Evolutionary conservation across 306 rosid species (phyloP).

Genomic region (Pyrus bretschneideri): DNA sequence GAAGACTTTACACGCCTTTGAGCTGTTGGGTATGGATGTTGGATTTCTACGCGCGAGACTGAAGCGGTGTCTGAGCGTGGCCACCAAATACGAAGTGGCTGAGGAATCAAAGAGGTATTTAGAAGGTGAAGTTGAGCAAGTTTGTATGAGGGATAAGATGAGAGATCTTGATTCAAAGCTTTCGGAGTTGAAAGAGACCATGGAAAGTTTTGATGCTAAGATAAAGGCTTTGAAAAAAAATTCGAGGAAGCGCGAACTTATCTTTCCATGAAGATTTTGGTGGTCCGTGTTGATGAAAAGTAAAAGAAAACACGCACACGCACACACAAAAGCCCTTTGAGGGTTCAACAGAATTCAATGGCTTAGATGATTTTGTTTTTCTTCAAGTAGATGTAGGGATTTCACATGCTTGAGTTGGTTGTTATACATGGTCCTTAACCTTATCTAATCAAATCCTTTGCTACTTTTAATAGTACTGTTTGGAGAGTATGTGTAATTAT

Average conservation of each 20-base stretch:
- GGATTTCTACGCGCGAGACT: conserved; percentile 27
- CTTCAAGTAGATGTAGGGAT: neutral
- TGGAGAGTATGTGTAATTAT: neutral
- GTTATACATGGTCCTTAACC: neutral
- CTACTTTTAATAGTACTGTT: neutral
- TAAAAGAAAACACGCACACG: neutral
- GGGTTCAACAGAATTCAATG: neutral
- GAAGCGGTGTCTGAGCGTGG: conserved; percentile 12
- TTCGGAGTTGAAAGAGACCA: conserved; percentile 1
- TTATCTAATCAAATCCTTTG: neutral
- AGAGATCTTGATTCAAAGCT: conserved; percentile 6
- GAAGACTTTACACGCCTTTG: conserved; percentile 28
- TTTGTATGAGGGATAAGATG: conserved; percentile 6
- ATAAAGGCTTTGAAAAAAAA: neutral
- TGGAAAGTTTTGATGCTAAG: conserved; percentile 22
- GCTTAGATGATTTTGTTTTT: neutral
- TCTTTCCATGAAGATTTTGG: conserved; percentile 23
- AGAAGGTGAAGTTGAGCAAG: neutral
- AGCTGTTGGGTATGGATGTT: conserved; percentile 37
- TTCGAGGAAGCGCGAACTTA: conserved; percentile 1
- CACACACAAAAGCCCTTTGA: neutral
- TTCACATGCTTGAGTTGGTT: neutral
- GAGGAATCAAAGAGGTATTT: neutral
- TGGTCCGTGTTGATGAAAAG: conserved; percentile 26
- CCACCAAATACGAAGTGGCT: conserved; percentile 7